A percentile compares a stretch with the other conserved stretches of the same genome.
phyloP scores from a whole-genome alignment of 371 early-diverging fungal species.

The Mucor velutinosus region DNA sequence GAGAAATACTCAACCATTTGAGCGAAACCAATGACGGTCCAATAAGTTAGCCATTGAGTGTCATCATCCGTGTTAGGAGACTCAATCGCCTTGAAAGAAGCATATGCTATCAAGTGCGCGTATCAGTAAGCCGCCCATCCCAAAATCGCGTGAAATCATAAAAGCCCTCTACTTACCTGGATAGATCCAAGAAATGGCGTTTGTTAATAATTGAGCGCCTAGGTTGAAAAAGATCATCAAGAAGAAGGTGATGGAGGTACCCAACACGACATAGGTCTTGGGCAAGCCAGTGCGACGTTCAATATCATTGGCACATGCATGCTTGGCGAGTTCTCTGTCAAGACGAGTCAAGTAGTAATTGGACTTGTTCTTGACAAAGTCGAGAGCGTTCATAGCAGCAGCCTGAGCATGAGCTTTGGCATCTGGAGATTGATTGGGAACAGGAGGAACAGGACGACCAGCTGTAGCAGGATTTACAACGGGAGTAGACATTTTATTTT shows the following conservation, averaged over 20 bases:
- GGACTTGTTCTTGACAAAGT: conserved; percentile 9
- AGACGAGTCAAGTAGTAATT: conserved; percentile 29
- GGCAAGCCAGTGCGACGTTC: conserved; percentile 77
- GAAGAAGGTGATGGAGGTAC: conserved; percentile 56
- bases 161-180: conserved; percentile 55
- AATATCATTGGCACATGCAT: conserved; percentile 62
- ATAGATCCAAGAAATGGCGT: conserved; percentile 86
- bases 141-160: not conserved
- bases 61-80: conserved; percentile 59
- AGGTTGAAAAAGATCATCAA: conserved; percentile 89
- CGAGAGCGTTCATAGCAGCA: not conserved
- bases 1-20: conserved; percentile 72
- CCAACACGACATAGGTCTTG: conserved; percentile 80
- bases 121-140: not conserved
- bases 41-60: conserved; percentile 76
- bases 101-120: conserved; percentile 21
- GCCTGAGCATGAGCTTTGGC: conserved; percentile 1
- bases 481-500: conserved; percentile 7
- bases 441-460: conserved; percentile 2
- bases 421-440: not conserved
- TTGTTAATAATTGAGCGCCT: conserved; percentile 80
- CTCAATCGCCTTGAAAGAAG: conserved; percentile 74
- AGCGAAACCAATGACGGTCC: conserved; percentile 64
- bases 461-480: not conserved
- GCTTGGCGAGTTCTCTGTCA: conserved; percentile 76